Conservation (phyloP, 305 asterid genomes). For the Fraxinus greggii region DNA sequence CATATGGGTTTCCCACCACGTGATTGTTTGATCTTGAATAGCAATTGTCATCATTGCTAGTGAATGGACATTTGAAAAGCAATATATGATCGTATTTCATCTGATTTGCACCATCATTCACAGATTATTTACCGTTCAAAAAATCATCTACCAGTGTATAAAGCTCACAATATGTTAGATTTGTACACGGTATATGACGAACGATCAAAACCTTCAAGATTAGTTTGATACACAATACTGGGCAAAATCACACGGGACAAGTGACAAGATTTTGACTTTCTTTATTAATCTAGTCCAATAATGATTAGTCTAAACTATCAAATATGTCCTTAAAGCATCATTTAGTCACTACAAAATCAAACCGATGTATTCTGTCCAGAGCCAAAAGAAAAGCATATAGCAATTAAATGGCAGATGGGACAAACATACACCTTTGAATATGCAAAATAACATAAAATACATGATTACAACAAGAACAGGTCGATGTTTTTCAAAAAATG, state of each 20-base stretch:
- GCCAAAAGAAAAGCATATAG: not conserved
- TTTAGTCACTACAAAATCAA: not conserved
- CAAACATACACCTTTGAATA: not conserved
- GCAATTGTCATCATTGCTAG: slow-evolving; percentile 45
- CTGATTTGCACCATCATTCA: slow-evolving; percentile 38
- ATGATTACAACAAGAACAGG: not conserved
- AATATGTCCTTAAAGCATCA: not conserved
- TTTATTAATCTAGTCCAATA: not conserved
- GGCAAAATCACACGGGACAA: not conserved
- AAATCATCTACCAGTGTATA: slow-evolving; percentile 6
- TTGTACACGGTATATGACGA: not conserved
- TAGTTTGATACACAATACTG: not conserved
- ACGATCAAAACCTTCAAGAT: not conserved
- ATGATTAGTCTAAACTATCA: not conserved
- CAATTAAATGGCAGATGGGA: not conserved
- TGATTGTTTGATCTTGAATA: slow-evolving; percentile 26
- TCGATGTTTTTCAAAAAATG: not conserved
- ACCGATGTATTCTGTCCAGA: not conserved
- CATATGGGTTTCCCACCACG: slow-evolving; percentile 54
- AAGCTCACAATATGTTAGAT: not conserved
- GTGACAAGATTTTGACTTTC: not conserved
- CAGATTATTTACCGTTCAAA: slow-evolving; percentile 26
- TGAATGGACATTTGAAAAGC: slow-evolving; percentile 33
- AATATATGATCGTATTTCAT: slow-evolving; percentile 12
- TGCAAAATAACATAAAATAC: not conserved